These are phyloP conservation scores for Mortierella sp. DNA, from an alignment of 371 early-diverging fungal genomes.

Conservation along the genomic window DNA sequence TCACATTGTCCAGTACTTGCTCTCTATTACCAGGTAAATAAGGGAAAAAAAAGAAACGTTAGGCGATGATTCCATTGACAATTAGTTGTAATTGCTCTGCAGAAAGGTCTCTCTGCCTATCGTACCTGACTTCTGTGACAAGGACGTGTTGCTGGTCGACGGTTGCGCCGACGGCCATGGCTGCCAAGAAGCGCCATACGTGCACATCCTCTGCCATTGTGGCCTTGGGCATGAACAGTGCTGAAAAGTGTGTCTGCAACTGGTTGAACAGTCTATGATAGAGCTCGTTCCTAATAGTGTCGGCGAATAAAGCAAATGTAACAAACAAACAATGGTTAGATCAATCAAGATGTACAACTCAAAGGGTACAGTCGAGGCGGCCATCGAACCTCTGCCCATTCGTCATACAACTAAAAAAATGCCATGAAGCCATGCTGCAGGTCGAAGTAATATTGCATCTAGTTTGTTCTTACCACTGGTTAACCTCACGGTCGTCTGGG, in stretches of 20 bases:
- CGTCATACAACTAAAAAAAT: not conserved
- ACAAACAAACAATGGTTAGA: not conserved
- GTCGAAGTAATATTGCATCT: not conserved
- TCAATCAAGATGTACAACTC: not conserved
- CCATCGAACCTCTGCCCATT: not conserved
- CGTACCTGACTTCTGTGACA: conserved; percentile 88
- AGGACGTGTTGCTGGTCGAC: conserved; percentile 94
- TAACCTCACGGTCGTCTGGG: conserved; percentile 74
- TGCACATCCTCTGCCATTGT: conserved; percentile 87
- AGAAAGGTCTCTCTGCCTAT: not conserved
- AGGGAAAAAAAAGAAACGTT: not conserved
- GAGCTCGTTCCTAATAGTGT: conserved; percentile 61
- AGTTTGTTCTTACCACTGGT: conserved; percentile 68
- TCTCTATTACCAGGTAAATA: conserved; percentile 63
- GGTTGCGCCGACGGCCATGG: conserved; percentile 93
- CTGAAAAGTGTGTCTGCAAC: conserved; percentile 82
- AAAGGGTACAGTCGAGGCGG: not conserved
- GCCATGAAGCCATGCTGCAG: not conserved
- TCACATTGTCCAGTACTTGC: conserved; percentile 87
- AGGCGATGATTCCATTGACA: not conserved
- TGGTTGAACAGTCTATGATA: conserved; percentile 83
- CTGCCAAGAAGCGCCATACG: conserved; percentile 98
- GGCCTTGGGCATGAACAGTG: conserved; percentile 79
- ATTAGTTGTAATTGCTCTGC: not conserved
- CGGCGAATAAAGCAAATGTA: not conserved